phyloP scores from a whole-genome alignment of 148 eudicot genomes.

The Chenopodium formosanum region DNA sequence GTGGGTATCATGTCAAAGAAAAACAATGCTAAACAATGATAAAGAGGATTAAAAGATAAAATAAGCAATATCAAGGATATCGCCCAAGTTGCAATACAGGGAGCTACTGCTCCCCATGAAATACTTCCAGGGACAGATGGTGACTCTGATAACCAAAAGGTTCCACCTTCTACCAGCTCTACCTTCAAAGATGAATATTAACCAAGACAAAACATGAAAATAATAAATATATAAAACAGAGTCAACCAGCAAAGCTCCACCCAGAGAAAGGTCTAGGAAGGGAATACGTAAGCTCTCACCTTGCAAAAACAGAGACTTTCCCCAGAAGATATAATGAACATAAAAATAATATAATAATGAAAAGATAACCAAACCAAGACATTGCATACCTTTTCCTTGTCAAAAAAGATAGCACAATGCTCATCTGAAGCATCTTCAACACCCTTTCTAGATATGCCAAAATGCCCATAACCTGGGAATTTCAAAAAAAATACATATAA shows the following conservation, averaged over 20 bases:
- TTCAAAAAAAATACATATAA: constrained; percentile 11
- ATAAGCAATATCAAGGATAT: constrained; percentile 62
- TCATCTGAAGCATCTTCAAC: constrained; percentile 81
- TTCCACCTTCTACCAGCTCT: constrained; percentile 94
- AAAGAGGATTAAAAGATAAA: neutral
- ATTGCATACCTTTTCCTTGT: constrained; percentile 76
- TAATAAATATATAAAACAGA: neutral
- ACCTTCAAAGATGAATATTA: constrained; percentile 48
- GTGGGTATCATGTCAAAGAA: constrained; percentile 76
- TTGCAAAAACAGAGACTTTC: neutral
- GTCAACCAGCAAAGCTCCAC: neutral
- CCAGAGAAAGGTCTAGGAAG: constrained; percentile 11
- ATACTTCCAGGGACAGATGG: constrained; percentile 96
- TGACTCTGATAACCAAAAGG: constrained; percentile 97
- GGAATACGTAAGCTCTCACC: neutral
- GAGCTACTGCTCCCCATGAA: constrained; percentile 89
- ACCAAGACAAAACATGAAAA: neutral
- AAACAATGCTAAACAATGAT: constrained; percentile 11
- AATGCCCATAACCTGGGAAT: constrained; percentile 67
- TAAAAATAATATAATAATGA: neutral
- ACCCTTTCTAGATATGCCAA: constrained; percentile 96
- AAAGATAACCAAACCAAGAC: constrained; percentile 6
- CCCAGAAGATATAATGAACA: neutral
- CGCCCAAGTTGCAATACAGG: constrained; percentile 93
- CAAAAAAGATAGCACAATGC: constrained; percentile 81